Evolutionary conservation across 169 alveolate genomes (phyloP).

Genomic region (Plasmodium coatneyi): DNA sequence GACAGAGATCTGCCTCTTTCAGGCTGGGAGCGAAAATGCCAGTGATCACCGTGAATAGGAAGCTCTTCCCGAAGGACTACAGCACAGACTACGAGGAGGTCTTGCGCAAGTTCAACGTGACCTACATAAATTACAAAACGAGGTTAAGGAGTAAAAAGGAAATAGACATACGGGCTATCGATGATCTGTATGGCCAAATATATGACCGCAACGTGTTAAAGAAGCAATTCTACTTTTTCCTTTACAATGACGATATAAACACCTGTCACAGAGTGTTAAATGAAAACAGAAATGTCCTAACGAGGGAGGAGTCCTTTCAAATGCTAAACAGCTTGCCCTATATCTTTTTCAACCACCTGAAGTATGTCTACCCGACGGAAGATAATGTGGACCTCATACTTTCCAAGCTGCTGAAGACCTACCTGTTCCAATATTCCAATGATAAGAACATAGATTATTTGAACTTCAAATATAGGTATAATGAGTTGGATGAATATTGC

Average conservation of each 20-base stretch:
- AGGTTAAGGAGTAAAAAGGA: slow-evolving; percentile 79
- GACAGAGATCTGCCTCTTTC: not conserved
- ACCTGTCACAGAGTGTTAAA: slow-evolving; percentile 78
- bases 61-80: slow-evolving; percentile 49
- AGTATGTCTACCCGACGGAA: slow-evolving; percentile 79
- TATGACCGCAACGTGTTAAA: slow-evolving; percentile 81
- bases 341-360: slow-evolving; percentile 76
- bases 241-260: slow-evolving; percentile 83
- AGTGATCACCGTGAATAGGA: slow-evolving; percentile 49
- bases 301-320: slow-evolving; percentile 77
- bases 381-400: slow-evolving; percentile 78
- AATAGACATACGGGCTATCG: slow-evolving; percentile 77
- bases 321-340: slow-evolving; percentile 79
- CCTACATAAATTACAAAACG: slow-evolving; percentile 84
- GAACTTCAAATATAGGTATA: slow-evolving; percentile 54
- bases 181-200: slow-evolving; percentile 82
- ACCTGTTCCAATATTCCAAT: slow-evolving; percentile 80
- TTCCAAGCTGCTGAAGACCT: slow-evolving; percentile 78
- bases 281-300: slow-evolving; percentile 81
- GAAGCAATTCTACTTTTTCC: slow-evolving; percentile 82
- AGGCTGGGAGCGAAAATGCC: slow-evolving; percentile 47
- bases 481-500: slow-evolving; percentile 57
- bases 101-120: slow-evolving; percentile 79
- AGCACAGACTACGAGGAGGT: slow-evolving; percentile 83
- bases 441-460: slow-evolving; percentile 56